Evolutionary conservation across 805 yeast species (phyloP), one percentile per base, ranked within the genome.

Genomic region (Kregervanrija pseudodelftensis): DNA sequence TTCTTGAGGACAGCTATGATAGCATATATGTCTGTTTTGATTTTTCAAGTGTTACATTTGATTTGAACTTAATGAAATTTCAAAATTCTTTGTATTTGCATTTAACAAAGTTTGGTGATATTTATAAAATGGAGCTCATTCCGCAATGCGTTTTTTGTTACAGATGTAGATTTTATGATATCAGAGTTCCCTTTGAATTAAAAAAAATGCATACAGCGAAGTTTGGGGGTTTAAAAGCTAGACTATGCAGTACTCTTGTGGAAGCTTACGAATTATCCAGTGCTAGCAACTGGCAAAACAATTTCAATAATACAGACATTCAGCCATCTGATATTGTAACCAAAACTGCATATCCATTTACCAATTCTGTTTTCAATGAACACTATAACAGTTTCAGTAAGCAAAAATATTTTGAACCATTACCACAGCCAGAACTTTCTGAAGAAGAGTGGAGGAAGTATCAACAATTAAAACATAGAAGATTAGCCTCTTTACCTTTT

Each of bases 111-210:
- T 58, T 52, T 51, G 65, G 66, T 11, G 33, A 43, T 8, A 46
- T 60, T 8, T 49, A 49, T 17, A 33, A 41, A 31, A 42, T 54
- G 13, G 37, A 42, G 0, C 36, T 43, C 12, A 11, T 43, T 8
- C 38, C 47, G 7, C 39, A 45, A 8, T 45, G 43, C n/a, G 30
- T 28, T 15, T 30, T 15, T 11, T 48, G 46, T 16, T 61, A 58
- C 39, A 41, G 53, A 35, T 64, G 69, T 39, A 60, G 58, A 14
- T 67, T 54, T 47, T 65, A 49, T 43, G 70, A 67, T 44, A 49
- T 66, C 16, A 55, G 70, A 36, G 55, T 65, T 14, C 59, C 70
- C 2, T 61, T 66, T 38, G 52, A 56, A 15, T 60, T 67, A 4
- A 55, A 50, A 16, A 57, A 57, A 34, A 15, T 49, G 3, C 33